Conservation (phyloP, 176 grass and related monocot genomes). For the Carex pumila region DNA sequence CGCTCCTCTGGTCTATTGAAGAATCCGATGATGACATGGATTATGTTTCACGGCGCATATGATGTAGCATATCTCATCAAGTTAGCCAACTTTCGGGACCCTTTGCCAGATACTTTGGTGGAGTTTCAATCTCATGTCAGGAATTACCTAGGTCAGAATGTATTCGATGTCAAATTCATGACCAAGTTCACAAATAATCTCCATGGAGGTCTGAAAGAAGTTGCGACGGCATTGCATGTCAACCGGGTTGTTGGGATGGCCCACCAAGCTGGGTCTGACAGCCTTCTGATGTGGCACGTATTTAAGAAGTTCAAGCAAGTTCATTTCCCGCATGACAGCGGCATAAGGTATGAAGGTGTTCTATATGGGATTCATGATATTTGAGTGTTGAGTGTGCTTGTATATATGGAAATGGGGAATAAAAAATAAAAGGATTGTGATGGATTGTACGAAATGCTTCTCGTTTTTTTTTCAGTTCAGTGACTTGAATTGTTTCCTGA, state of each 20-base stretch:
- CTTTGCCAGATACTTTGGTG: neutral
- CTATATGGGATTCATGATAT: neutral
- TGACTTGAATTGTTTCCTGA: too few species aligned
- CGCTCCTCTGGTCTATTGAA: neutral
- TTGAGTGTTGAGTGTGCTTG: neutral
- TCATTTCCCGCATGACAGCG: neutral
- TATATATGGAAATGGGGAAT: neutral
- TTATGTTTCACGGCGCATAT: conserved; percentile 29
- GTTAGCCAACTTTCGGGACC: neutral
- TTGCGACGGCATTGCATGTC: conserved; percentile 6
- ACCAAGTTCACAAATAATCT: neutral
- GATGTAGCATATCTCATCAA: conserved; percentile 41
- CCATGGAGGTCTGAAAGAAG: neutral
- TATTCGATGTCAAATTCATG: conserved; percentile 46
- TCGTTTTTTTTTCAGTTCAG: neutral
- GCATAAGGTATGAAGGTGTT: neutral
- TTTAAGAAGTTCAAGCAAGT: conserved; percentile 5
- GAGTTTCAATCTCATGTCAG: neutral
- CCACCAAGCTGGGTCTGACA: conserved; percentile 29
- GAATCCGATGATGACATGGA: neutral
- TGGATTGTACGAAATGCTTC: neutral
- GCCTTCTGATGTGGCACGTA: conserved; percentile 15
- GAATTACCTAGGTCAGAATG: neutral
- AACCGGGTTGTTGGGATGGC: neutral
- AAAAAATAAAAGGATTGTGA: too few species aligned